A percentile compares a stretch with the other conserved stretches of the same genome.
Evolutionary conservation across 2,329 filamentous ascomycete species (phyloP).

Genomic region (Ascochyta lentis): DNA sequence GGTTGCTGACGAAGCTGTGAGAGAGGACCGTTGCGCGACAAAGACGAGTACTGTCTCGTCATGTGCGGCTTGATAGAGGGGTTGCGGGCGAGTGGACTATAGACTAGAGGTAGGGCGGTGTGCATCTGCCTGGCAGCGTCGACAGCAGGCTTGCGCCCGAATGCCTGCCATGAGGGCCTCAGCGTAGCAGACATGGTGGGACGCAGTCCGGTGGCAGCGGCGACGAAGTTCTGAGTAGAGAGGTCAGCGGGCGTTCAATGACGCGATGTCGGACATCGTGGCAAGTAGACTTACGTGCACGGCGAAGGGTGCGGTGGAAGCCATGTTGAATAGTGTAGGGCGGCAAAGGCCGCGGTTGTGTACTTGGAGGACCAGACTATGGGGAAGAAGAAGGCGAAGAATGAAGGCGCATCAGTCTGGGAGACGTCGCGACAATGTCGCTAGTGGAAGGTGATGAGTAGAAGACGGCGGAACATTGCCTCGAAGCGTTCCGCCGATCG

Average conservation of each 20-base stretch:
- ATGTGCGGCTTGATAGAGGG: constrained; percentile 33
- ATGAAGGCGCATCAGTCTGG: constrained; percentile 27
- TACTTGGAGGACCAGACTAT: constrained; percentile 25
- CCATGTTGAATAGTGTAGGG: constrained; percentile 51
- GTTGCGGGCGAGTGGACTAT: constrained; percentile 43
- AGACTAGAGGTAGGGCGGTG: constrained; percentile 34
- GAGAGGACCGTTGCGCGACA: constrained; percentile 45
- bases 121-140: constrained; percentile 31
- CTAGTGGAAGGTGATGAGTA: constrained; percentile 26
- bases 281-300: constrained; percentile 54
- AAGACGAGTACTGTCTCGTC: constrained; percentile 49
- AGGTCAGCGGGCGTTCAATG: constrained; percentile 27
- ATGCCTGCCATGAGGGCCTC: constrained; percentile 43
- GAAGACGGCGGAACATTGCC: constrained; percentile 34
- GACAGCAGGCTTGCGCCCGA: constrained; percentile 31
- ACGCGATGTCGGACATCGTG: constrained; percentile 34
- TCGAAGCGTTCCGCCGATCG: constrained; percentile 27
- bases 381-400: constrained; percentile 15
- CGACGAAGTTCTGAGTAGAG: constrained; percentile 55
- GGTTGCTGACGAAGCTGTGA: constrained; percentile 39
- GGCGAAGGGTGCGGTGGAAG: constrained; percentile 58
- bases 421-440: constrained; percentile 29
- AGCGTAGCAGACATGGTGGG: constrained; percentile 49
- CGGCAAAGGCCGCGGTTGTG: constrained; percentile 42
- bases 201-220: constrained; percentile 48